Evolutionary conservation across 202 grass and related monocot genomes (phyloP).

Genomic region (Saccharum hybrid): DNA sequence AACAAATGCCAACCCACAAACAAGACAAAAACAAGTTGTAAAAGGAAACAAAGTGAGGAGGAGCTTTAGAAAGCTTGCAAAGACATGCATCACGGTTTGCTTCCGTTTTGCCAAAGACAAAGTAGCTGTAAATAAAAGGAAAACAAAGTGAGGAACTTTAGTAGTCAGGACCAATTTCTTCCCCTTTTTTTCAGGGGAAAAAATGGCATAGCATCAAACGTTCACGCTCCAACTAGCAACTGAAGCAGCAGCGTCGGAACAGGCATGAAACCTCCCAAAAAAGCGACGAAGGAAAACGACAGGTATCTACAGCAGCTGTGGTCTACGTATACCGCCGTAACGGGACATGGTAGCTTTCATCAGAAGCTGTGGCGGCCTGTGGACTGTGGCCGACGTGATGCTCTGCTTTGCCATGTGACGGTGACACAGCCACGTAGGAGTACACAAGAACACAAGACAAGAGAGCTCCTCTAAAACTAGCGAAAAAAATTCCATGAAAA

Average conservation of each 20-base stretch:
- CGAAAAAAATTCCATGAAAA: no score
- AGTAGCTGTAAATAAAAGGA: background rate
- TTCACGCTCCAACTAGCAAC: constrained; percentile 2
- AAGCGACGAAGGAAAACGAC: background rate
- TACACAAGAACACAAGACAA: no score
- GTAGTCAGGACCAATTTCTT: background rate
- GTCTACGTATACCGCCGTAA: no score
- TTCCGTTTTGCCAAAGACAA: background rate
- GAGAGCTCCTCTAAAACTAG: no score
- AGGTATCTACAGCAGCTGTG: background rate
- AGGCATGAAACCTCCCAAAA: no score
- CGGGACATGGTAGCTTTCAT: no score
- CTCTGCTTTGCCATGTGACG: no score
- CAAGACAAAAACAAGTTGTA: background rate
- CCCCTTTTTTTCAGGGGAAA: background rate
- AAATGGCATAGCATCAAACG: background rate
- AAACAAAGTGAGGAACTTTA: background rate
- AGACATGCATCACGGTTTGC: background rate
- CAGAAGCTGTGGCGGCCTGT: no score
- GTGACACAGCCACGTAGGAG: no score
- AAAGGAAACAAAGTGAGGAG: background rate
- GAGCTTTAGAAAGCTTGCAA: background rate
- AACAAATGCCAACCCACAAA: no score
- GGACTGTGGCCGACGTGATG: no score
- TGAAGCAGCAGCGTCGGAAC: background rate